Evolutionary conservation across 495 filamentous ascomycete genomes (phyloP).

Genomic region (Aspergillus bridgeri): DNA sequence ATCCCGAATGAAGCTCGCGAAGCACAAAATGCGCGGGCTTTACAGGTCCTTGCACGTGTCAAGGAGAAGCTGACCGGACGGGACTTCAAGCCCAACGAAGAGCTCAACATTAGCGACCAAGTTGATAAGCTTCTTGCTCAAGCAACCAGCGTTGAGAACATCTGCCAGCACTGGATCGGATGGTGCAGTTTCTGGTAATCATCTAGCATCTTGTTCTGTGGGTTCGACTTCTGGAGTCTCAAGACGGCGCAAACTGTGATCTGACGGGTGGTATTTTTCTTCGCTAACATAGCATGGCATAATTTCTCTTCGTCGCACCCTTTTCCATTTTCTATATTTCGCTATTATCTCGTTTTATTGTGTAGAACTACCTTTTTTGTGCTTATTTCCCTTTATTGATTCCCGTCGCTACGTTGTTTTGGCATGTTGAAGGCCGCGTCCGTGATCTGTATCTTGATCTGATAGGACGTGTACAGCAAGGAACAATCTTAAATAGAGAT

Average conservation of each 20-base stretch:
- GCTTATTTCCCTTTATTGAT: slow-evolving; percentile 3
- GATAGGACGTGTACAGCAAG: not conserved
- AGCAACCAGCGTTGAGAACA: slow-evolving; percentile 93
- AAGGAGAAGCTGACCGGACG: slow-evolving; percentile 86
- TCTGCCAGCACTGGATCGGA: slow-evolving; percentile 98
- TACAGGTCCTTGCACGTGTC: slow-evolving; percentile 88
- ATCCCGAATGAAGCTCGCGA: slow-evolving; percentile 58
- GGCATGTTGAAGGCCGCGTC: slow-evolving; percentile 4
- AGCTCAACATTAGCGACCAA: slow-evolving; percentile 81
- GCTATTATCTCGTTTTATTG: slow-evolving; percentile 4
- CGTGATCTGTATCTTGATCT: slow-evolving; percentile 4
- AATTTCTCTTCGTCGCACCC: slow-evolving; percentile 6
- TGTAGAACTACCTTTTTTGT: slow-evolving; percentile 12
- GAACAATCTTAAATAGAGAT: not conserved
- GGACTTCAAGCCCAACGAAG: slow-evolving; percentile 64
- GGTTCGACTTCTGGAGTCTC: slow-evolving; percentile 13
- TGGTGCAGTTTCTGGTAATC: slow-evolving; percentile 90
- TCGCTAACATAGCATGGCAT: slow-evolving; percentile 12
- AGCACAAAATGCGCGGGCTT: slow-evolving; percentile 85
- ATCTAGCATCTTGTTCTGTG: slow-evolving; percentile 13
- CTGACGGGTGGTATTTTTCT: slow-evolving; percentile 9
- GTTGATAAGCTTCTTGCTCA: slow-evolving; percentile 92
- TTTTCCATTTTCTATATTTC: slow-evolving; percentile 6
- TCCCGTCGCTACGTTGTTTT: slow-evolving; percentile 2
- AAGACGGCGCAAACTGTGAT: slow-evolving; percentile 17